Evolutionary conservation across 2,329 filamentous ascomycete genomes (phyloP).

Genomic region (Zymoseptoria tritici): DNA sequence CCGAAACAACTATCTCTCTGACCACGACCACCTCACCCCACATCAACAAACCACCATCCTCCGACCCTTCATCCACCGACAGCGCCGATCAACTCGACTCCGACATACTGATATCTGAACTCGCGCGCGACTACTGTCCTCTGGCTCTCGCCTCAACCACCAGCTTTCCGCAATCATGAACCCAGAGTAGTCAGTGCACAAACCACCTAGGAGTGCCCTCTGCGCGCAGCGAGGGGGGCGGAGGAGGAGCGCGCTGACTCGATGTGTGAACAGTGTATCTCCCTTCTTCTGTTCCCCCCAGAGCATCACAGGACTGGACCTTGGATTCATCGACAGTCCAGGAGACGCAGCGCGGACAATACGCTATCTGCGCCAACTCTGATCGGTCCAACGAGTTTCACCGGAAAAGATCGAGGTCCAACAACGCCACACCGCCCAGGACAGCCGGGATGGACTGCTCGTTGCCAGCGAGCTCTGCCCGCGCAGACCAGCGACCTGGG

Average conservation of each 20-base stretch:
- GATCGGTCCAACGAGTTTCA: neutral
- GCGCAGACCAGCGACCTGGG: neutral
- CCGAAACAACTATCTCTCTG: neutral
- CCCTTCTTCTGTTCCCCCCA: neutral
- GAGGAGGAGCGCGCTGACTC: constrained; percentile 8
- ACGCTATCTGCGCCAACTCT: neutral
- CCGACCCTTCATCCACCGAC: neutral
- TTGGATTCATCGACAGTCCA: neutral
- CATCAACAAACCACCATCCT: neutral
- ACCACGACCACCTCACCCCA: neutral
- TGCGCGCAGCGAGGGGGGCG: neutral
- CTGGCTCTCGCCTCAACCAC: neutral
- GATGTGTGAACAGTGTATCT: neutral
- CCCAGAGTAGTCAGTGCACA: constrained; percentile 72
- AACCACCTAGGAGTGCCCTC: neutral
- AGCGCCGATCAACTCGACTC: neutral
- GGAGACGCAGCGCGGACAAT: neutral
- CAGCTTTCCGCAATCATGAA: constrained; percentile 53
- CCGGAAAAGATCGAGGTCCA: neutral
- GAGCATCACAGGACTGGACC: neutral
- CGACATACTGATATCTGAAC: neutral
- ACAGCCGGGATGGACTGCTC: neutral
- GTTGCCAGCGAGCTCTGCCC: neutral
- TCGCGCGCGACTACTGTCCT: neutral
- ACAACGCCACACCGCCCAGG: neutral